Base-by-base conservation (phyloP, 208 protist genomes). In the Herpetomonas muscarum region DNA sequence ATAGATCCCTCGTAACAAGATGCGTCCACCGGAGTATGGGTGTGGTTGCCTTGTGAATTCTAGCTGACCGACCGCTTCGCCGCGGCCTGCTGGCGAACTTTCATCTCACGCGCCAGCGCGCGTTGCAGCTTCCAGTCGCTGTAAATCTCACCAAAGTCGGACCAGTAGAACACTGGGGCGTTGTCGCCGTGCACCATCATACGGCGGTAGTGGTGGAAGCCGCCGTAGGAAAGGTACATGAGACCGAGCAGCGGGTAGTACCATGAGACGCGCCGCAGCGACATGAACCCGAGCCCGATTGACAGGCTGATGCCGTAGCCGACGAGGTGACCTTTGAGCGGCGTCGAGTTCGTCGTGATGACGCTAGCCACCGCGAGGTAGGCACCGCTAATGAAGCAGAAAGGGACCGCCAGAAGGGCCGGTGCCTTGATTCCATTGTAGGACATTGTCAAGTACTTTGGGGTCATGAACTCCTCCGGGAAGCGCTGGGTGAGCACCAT, bases 121-220 rank as follows among this genome's bases (percentile, higher is more conserved):
- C 41, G 41, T 19, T 46, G 41, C 41, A 46, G 41, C 53, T 37
- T 54, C 64, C 41, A 66, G 44, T 58, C 76, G 6, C 22, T 71
- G 55, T 52, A 73, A 5, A 74, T 67, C 37, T 87, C 87, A 4
- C 57, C 68, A 55, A 84, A 74, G 61, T 93, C 87, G 3, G 75
- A 75, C 80, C 78, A 88, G 57, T 88, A 79, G 52, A 87, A 89
- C 10, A 93, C 70, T 0, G 87, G 87, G 7, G 87, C 82, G 67
- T 93, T 90, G 62, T 90, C 82, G 28, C 82, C 79, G 67, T 85
- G 83, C 51, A 93, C 60, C 87, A 89, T 93, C 78, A 93, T 81
- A 25, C 81, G 74, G 9, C 83, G 58, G 71, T 93, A 93, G 71
- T 93, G 87, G 55, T 93, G 87, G 31, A 93, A 72, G 7, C 83